These are phyloP conservation scores for Plasmodium reichenowi DNA, from an alignment of 169 alveolate genomes.

Conservation along the genomic window DNA sequence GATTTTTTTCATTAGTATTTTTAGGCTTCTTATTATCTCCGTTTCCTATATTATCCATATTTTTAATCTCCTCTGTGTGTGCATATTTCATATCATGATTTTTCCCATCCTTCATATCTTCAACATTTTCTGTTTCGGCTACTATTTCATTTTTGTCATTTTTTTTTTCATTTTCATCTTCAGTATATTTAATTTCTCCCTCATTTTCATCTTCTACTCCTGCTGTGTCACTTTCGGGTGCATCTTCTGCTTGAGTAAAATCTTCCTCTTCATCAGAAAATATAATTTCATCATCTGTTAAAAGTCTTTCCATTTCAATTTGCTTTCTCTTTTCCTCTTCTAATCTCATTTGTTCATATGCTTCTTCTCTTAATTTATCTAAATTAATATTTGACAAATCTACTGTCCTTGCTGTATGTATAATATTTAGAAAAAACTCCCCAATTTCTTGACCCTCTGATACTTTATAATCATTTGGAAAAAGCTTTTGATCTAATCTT, in stretches of 20 bases:
- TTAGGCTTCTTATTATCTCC: too few species aligned
- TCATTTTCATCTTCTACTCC: background rate
- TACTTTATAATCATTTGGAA: conserved; percentile 78
- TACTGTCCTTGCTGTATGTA: conserved; percentile 67
- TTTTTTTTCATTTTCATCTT: conserved; percentile 8
- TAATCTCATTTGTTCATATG: conserved; percentile 77
- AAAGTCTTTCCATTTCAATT: conserved; percentile 61
- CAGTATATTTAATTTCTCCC: background rate
- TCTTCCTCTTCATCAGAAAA: conserved; percentile 77
- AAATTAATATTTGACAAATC: conserved; percentile 77
- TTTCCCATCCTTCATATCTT: too few species aligned
- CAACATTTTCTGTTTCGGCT: too few species aligned
- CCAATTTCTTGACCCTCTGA: conserved; percentile 75
- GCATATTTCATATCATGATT: too few species aligned
- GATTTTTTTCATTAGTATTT: too few species aligned
- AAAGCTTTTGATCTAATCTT: conserved; percentile 80
- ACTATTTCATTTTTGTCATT: background rate
- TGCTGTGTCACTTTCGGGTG: background rate
- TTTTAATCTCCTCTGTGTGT: too few species aligned
- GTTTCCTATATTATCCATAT: too few species aligned
- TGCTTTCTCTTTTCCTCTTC: conserved; percentile 83
- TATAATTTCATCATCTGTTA: conserved; percentile 75
- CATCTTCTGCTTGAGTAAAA: conserved; percentile 16
- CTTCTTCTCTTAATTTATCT: conserved; percentile 76
- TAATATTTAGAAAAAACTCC: conserved; percentile 80